A percentile compares a stretch with the other conserved stretches of the same genome.
phyloP scores from a whole-genome alignment of 2,329 filamentous ascomycete genomes.

The Cordyceps tenuipes region DNA sequence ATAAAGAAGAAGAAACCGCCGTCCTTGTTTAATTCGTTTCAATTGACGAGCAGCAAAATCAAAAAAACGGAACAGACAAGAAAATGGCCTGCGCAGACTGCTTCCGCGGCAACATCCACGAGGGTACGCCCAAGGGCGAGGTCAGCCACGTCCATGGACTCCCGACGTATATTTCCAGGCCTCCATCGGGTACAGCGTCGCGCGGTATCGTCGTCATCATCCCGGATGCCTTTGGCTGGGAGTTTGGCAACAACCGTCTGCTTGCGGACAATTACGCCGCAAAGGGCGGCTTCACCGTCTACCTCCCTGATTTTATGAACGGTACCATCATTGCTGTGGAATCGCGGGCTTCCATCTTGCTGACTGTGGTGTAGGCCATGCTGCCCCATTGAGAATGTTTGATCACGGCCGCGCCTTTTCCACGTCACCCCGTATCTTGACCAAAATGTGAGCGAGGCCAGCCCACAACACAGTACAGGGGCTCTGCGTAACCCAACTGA shows the following conservation, averaged over 20 bases:
- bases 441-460: too few relatives aligned
- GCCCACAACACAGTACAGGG: too few relatives aligned
- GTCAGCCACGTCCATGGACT: slow-evolving; percentile 39
- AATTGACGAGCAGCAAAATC: too few relatives aligned
- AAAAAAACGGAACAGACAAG: background rate
- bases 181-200: slow-evolving; percentile 20
- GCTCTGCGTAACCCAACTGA: background rate
- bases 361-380: slow-evolving; percentile 16
- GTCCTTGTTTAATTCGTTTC: background rate
- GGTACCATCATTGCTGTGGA: slow-evolving; percentile 17
- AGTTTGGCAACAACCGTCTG: slow-evolving; percentile 43
- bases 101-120: slow-evolving; percentile 38
- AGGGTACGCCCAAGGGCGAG: slow-evolving; percentile 36
- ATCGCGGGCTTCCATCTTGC: background rate
- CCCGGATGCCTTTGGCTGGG: slow-evolving; percentile 48
- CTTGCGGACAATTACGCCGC: slow-evolving; percentile 47
- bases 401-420: slow-evolving; percentile 20
- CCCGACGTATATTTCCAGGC: slow-evolving; percentile 37
- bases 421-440: slow-evolving; percentile 16
- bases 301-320: slow-evolving; percentile 48
- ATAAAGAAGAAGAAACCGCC: background rate
- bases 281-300: slow-evolving; percentile 40
- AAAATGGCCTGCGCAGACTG: slow-evolving; percentile 33
- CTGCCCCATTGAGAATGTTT: slow-evolving; percentile 25
- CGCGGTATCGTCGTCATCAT: slow-evolving; percentile 45